Evolutionary conservation across 805 yeast species (phyloP).

Genomic region (Spathaspora sp.): DNA sequence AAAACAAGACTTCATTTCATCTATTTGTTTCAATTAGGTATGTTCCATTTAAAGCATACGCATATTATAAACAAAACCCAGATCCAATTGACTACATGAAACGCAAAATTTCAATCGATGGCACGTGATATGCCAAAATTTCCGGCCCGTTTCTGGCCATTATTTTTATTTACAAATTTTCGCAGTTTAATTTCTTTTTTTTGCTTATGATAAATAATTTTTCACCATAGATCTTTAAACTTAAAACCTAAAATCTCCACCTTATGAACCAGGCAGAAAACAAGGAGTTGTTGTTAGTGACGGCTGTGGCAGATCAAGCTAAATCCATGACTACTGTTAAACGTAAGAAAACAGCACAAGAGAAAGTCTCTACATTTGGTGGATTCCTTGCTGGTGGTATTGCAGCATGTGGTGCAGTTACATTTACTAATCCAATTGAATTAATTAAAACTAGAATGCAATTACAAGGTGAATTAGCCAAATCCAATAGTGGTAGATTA

Average conservation of each 20-base stretch:
- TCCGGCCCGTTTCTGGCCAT: not conserved
- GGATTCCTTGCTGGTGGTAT: constrained; percentile 88
- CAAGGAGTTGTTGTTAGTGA: not conserved
- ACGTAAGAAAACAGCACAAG: constrained; percentile 33
- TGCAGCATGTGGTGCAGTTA: constrained; percentile 98
- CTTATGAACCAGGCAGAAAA: not conserved
- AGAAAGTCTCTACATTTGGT: constrained; percentile 60
- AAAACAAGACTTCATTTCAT: too few species aligned
- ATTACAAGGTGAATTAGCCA: constrained; percentile 84
- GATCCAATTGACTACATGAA: too few species aligned
- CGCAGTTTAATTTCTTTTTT: not conserved
- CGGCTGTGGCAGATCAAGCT: not conserved
- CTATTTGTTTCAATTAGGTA: too few species aligned
- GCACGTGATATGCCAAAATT: not conserved
- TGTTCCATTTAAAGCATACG: too few species aligned
- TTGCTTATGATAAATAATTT: not conserved
- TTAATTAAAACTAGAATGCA: constrained; percentile 95
- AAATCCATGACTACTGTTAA: not conserved
- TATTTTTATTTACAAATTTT: not conserved
- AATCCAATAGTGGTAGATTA: constrained; percentile 45
- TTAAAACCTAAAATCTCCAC: not conserved
- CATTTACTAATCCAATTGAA: constrained; percentile 94
- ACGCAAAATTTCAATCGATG: not conserved
- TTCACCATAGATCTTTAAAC: not conserved
- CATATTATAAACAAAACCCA: too few species aligned